Conservation (phyloP, 768 basidiomycete genomes). For the Termitomyces sp. region DNA sequence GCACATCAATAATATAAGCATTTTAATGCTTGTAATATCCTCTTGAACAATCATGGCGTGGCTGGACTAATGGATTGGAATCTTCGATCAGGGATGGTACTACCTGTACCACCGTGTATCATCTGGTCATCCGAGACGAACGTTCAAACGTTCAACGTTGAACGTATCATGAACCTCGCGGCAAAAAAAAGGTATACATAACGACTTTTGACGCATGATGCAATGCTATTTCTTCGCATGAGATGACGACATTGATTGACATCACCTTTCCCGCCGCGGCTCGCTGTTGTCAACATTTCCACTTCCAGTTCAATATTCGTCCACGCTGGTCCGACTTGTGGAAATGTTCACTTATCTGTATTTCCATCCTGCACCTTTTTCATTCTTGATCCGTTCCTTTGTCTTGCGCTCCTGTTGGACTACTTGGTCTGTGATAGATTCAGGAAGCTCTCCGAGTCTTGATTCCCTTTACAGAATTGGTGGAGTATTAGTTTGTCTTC, state of each 20-base stretch:
- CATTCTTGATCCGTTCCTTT: conserved; percentile 62
- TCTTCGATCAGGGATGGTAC: background rate
- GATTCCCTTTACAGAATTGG: conserved; percentile 39
- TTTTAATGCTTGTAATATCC: no score
- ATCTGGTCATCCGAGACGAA: background rate
- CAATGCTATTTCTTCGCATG: no score
- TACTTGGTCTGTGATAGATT: conserved; percentile 28
- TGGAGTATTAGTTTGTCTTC: no score
- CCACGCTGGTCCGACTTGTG: conserved; percentile 44
- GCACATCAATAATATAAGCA: background rate
- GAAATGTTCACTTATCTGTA: conserved; percentile 56
- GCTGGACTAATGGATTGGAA: background rate
- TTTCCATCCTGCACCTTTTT: conserved; percentile 64
- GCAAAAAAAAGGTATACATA: no score
- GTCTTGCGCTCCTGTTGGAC: conserved; percentile 26
- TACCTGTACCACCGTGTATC: background rate
- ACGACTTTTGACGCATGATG: background rate
- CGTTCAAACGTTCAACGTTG: no score
- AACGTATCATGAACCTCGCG: no score
- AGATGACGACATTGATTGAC: no score
- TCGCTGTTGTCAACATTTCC: conserved; percentile 14
- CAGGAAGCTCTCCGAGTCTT: conserved; percentile 26
- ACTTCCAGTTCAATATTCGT: conserved; percentile 20
- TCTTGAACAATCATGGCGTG: background rate
- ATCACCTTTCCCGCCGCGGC: no score